A percentile compares a stretch with the other conserved stretches of the same genome.
Evolutionary conservation across 257 asterid species (phyloP).

Genomic region (Nicotiana otophora): DNA sequence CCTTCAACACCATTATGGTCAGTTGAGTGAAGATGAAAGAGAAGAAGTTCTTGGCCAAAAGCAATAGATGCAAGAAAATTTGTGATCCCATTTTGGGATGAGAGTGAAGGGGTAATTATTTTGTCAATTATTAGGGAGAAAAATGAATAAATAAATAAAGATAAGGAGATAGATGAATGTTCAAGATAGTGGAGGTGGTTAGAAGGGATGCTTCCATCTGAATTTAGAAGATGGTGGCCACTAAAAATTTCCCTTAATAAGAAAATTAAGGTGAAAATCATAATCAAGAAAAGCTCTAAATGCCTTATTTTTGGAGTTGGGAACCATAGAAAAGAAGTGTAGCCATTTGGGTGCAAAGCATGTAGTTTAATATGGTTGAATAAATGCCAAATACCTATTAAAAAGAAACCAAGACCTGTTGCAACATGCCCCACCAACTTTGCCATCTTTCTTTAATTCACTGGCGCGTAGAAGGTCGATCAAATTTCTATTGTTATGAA

Average conservation of each 20-base stretch:
- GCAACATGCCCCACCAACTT: slow-evolving; percentile 57
- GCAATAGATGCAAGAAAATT: slow-evolving; percentile 56
- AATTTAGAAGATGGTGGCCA: slow-evolving; percentile 36
- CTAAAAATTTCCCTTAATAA: slow-evolving; percentile 40
- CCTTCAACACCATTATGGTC: slow-evolving; percentile 79
- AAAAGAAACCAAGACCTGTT: slow-evolving; percentile 55
- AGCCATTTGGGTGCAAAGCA: slow-evolving; percentile 43
- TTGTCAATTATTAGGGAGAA: slow-evolving; percentile 45
- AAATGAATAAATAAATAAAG: slow-evolving; percentile 50
- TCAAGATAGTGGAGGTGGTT: slow-evolving; percentile 56
- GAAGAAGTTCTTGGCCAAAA: slow-evolving; percentile 57
- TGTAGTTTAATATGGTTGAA: slow-evolving; percentile 58
- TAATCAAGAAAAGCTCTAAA: slow-evolving; percentile 48
- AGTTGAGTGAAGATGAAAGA: slow-evolving; percentile 70
- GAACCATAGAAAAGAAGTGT: slow-evolving; percentile 59
- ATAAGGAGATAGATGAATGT: slow-evolving; percentile 66
- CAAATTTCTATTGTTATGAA: not conserved
- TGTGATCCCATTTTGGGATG: slow-evolving; percentile 33
- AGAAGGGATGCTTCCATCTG: slow-evolving; percentile 43
- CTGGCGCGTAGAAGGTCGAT: too few relatives aligned
- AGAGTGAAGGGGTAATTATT: slow-evolving; percentile 17
- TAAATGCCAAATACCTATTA: slow-evolving; percentile 71
- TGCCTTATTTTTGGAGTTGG: slow-evolving; percentile 37
- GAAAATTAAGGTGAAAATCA: slow-evolving; percentile 30
- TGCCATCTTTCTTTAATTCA: slow-evolving; percentile 27